Base-by-base conservation (phyloP, 768 basidiomycete genomes). In the Gymnopilus junonius region DNA sequence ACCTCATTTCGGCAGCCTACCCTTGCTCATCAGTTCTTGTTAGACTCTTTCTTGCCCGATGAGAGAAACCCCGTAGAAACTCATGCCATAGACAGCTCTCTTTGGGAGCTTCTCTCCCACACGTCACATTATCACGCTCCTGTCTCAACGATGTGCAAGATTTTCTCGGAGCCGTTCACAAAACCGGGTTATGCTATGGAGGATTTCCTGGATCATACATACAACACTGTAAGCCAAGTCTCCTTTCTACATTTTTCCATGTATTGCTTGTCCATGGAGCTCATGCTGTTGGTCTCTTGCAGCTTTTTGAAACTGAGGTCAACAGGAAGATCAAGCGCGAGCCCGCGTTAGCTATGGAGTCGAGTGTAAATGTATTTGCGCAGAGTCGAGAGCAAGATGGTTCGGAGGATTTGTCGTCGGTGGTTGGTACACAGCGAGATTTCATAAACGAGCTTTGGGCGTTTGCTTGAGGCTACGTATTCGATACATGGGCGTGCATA, bases 151-250 rank as follows among this genome's bases (percentile, higher is more conserved):
- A 75, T 99, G 48, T 88, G 87, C 29, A 90, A 90, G 70, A 89
- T 99, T 58, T 93, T 97, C 68, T 83, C 83, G 12, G 95, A 96
- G 72, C 90, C 92, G 4, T 97, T 99, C 77, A 98, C 94, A n/a
- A 98, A 97, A 71, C 93, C 90, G 17, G 83, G 82, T 35, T 98
- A 95, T 75, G 80, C 87, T 14, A 86, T 97, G 87, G 97, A 99
- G 67, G 97, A 99, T 73, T 99, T 99, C 75, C 75, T 98, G 72
- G 97, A 99, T 74, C 97, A 99, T 72, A 92, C 92, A 2, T 95
- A 94, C 69, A 84, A 82, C 39, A 94, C 93, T 67, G 93, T 95
- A 68, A 58, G 67, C 23, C 42, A 11, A n/a, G n/a, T n/a, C n/a
- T n/a, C n/a, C 48, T 50, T 66, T 31, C 56, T 34, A 14, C 29